Base-by-base conservation (phyloP, 768 basidiomycete genomes). In the Glaciozyma martinii region DNA sequence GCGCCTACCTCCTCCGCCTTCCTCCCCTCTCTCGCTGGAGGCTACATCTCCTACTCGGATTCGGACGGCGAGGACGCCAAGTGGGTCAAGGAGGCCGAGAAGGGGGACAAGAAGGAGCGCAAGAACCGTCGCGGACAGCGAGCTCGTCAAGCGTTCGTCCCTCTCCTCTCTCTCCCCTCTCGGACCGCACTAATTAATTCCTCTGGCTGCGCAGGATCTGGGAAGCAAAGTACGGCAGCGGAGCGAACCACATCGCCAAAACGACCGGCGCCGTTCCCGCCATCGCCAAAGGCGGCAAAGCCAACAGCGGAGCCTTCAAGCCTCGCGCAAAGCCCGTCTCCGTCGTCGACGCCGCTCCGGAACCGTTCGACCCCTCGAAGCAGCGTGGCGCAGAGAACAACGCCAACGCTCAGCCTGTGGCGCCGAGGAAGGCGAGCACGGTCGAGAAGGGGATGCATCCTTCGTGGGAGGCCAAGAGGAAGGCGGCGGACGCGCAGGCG, bases 381-480 rank as follows among this genome's bases (percentile, higher is more conserved):
- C 46, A 57, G 2, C 56, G 50, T 23, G 62, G 59, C 19, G 64
- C 61, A 23, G 52, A 54, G 21, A 47, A 52, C 59, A 64, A 68
- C 29, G 59, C 63, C 42, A 63, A 64, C 33, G 60, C 62, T 18
- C 59, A 64, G 52, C 58, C 53, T 0, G 10, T 64, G 6, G 66
- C 53, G 15, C 42, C 54, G 23, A 43, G 66, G 32, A 54, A 42
- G 52, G 23, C 27, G 33, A 16, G 29, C 25, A 30, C 25, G 52
- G 77, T 77, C 25, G 80, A 74, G 74, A 80, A 83, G 37, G 56
- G 56, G 15, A 69, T 95, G 61, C 95, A 99, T 77, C 94, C 95
- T 3, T 94, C 90, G 19, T 99, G 95, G 94, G 89, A 89, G 76
- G 95, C 95, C 9, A 97, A 93, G 78, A 82, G 81, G 76, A 85